These are phyloP conservation scores for Naganishia albida DNA, from an alignment of 1,284 basidiomycete genomes.

Conservation along the genomic window DNA sequence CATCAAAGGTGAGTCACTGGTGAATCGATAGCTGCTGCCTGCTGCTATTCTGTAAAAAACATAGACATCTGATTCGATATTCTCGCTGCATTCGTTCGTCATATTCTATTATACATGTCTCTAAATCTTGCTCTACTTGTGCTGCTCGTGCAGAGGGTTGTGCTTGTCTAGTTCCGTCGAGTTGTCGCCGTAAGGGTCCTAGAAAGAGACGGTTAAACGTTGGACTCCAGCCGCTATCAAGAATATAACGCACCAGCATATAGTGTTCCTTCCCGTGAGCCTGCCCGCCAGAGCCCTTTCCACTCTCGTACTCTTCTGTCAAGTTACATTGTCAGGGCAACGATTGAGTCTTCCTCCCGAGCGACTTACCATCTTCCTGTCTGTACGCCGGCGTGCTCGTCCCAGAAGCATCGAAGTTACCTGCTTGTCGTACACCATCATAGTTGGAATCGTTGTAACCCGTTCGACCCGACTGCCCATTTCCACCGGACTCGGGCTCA, in stretches of 20 bases:
- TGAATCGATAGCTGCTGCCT: too few species aligned
- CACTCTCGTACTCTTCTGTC: slow-evolving; percentile 8
- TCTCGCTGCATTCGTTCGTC: not conserved
- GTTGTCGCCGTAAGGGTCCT: slow-evolving; percentile 28
- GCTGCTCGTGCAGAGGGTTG: slow-evolving; percentile 23
- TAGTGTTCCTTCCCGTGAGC: slow-evolving; percentile 1
- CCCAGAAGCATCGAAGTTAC: slow-evolving; percentile 10
- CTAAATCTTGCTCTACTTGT: slow-evolving; percentile 10
- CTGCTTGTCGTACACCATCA: slow-evolving; percentile 8
- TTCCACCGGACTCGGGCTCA: not conserved
- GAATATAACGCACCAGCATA: too few species aligned
- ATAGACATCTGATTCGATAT: too few species aligned
- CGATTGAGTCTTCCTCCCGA: not conserved
- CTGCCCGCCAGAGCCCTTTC: slow-evolving; percentile 9
- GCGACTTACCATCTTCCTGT: slow-evolving; percentile 29
- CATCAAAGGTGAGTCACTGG: too few species aligned
- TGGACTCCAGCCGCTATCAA: too few species aligned
- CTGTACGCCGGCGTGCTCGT: slow-evolving; percentile 29
- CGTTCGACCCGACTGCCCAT: slow-evolving; percentile 9
- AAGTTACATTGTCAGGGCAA: not conserved
- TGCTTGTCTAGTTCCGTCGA: slow-evolving; percentile 19
- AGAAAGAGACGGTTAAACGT: not conserved
- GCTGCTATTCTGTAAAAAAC: too few species aligned
- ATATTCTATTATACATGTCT: slow-evolving; percentile 11
- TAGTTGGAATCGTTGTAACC: slow-evolving; percentile 16